These are phyloP conservation scores for Daedalea quercina DNA, from an alignment of 768 basidiomycete genomes.

Conservation along the genomic window DNA sequence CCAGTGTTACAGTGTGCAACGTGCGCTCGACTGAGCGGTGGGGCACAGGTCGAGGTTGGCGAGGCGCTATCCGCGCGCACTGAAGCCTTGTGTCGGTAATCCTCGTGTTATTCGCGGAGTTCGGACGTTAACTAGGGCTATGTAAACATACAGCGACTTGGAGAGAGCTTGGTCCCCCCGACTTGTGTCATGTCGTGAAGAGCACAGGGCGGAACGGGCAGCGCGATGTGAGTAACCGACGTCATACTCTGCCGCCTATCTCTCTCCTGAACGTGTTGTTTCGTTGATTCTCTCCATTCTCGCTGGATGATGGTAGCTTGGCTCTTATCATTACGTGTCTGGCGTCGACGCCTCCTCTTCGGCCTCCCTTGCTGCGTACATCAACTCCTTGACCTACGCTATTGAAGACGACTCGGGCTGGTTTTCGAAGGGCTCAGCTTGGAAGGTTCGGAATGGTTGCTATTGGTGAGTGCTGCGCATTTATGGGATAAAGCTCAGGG, in stretches of 20 bases:
- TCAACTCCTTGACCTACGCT: conserved; percentile 95
- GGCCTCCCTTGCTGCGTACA: conserved; percentile 94
- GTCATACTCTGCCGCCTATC: too few species aligned
- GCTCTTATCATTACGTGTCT: conserved; percentile 96
- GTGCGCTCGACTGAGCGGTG: conserved; percentile 7
- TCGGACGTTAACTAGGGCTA: conserved; percentile 7
- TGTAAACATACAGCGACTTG: conserved; percentile 64
- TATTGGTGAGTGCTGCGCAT: conserved; percentile 61
- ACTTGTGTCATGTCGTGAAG: conserved; percentile 94
- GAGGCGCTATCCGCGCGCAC: conserved; percentile 87
- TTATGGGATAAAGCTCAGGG: not conserved
- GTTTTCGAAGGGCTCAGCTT: conserved; percentile 79
- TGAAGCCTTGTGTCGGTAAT: conserved; percentile 74
- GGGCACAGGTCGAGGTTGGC: conserved; percentile 71
- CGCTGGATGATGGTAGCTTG: conserved; percentile 46
- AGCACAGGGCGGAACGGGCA: conserved; percentile 76
- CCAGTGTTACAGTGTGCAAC: not conserved
- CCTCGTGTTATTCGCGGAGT: conserved; percentile 9
- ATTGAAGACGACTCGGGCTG: conserved; percentile 89
- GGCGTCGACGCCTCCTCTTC: conserved; percentile 99
- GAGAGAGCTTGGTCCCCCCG: conserved; percentile 95
- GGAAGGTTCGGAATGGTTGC: conserved; percentile 90
- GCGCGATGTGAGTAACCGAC: conserved; percentile 64
- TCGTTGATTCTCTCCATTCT: not conserved
- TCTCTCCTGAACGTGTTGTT: not conserved